Evolutionary conservation across 164 flowering plant genomes (phyloP).

Genomic region (Amborella trichopoda): DNA sequence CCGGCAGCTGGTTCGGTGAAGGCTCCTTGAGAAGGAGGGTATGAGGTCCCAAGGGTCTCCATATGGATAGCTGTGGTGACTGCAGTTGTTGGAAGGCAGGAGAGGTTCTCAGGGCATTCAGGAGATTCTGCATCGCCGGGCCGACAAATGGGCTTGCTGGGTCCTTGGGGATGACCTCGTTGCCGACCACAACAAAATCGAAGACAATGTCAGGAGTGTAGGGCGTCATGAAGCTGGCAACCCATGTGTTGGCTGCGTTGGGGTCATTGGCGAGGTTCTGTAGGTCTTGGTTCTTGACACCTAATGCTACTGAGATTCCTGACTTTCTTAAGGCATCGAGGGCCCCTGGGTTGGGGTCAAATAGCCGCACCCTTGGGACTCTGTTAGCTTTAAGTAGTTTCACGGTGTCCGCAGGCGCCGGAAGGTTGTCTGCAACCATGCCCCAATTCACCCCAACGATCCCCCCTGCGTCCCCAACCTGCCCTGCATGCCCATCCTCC

Average conservation of each 20-base stretch:
- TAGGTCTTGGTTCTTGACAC: constrained; percentile 6
- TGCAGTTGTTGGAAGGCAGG: not conserved
- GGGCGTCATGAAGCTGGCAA: constrained; percentile 6
- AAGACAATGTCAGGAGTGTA: not conserved
- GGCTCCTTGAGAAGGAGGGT: constrained; percentile 1
- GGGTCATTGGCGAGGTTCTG: constrained; percentile 1
- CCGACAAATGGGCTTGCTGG: not conserved
- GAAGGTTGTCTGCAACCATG: constrained; percentile 6
- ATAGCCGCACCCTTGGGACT: constrained; percentile 2
- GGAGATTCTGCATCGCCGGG: constrained; percentile 4
- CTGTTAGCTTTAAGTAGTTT: constrained; percentile 1
- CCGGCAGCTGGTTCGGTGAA: not conserved
- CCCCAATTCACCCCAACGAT: constrained; percentile 13
- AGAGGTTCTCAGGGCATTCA: not conserved
- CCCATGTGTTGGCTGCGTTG: constrained; percentile 7
- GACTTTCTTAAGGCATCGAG: constrained; percentile 2
- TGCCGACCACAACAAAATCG: not conserved
- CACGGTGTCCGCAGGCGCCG: constrained; percentile 4
- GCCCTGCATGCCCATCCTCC: too few relatives aligned
- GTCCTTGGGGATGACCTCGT: not conserved
- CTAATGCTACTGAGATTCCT: constrained; percentile 3
- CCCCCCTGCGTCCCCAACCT: constrained; percentile 7
- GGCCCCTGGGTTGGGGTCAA: constrained; percentile 5
- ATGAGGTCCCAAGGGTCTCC: not conserved
- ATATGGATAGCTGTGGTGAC: not conserved